Base-by-base conservation (phyloP, 345 rosid genomes). In the Carallia brachiata region DNA sequence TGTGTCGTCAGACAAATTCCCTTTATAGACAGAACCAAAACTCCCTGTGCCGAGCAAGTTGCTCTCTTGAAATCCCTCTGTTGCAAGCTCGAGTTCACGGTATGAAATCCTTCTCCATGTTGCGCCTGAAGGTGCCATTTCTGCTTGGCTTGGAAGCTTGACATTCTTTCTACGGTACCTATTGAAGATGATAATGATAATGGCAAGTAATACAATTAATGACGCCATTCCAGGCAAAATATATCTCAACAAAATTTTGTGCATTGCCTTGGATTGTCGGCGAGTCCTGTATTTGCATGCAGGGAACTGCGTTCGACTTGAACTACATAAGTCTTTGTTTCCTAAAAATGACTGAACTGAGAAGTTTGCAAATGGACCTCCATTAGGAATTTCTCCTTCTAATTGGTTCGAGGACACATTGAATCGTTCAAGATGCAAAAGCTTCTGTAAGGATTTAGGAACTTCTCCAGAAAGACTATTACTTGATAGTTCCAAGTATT, bases 381-480 rank as follows among this genome's bases (percentile, higher is more conserved):
- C 66, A 0, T 3, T 4, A 2, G 79, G 82, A 58, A 79, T 54
- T 62, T 78, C 76, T 60, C 82, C 79, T 34, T 60, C 30, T 7
- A 75, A 36, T 15, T 53, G 7, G 58, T 75, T 75, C 37, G 40
- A 63, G 0, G 76, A 75, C n/a, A 75, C 63, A 63, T 71, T 75
- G 16, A 70, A 55, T 31, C 32, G 3, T n/a, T 58, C 6, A 4
- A 78, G 62, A 13, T 66, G 2, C 4, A 6, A 1, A 2, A 73
- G 63, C 13, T 4, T 18, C 36, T 74, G 66, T 15, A 78, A 48
- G 12, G 70, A 70, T 32, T 54, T 68, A n/a, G 77, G 80, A 34
- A 77, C 66, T 2, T 4, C 10, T 44, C 70, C 77, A 2, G 70
- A 63, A 2, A 77, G 71, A 60, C 10, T 34, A 39, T 77, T 73